Conservation (phyloP, 441 rosid genomes). For the Gossypium trilobum region DNA sequence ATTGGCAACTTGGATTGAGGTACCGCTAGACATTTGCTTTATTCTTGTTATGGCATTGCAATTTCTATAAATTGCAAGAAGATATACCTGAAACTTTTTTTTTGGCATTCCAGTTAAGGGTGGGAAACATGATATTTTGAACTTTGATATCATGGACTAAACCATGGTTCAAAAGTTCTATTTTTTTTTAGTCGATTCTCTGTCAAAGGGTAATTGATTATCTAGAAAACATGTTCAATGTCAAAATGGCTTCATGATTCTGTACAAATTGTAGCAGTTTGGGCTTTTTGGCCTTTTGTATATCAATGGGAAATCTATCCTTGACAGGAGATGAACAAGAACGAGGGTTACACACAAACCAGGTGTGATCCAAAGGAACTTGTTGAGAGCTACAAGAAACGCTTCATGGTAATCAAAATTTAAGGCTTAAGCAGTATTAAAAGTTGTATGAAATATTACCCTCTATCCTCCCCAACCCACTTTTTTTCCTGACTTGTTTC, state of each 20-base stretch:
- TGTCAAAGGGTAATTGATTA: neutral
- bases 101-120: too few relatives aligned
- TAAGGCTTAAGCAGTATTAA: neutral
- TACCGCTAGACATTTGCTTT: constrained; percentile 16
- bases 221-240: neutral
- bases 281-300: neutral
- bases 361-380: constrained; percentile 45
- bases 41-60: neutral
- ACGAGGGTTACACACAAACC: constrained; percentile 55
- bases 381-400: constrained; percentile 52
- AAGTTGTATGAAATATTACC: neutral
- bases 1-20: constrained; percentile 69
- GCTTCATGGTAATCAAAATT: constrained; percentile 28
- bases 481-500: neutral
- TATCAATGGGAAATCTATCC: neutral
- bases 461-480: neutral
- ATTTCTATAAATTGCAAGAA: neutral
- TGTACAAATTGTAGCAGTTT: neutral
- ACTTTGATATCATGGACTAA: neutral
- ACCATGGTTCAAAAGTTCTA: neutral
- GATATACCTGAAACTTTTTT: too few relatives aligned
- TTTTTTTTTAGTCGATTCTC: neutral
- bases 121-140: neutral
- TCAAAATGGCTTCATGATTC: neutral
- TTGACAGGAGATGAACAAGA: constrained; percentile 56